Base-by-base conservation (phyloP, 2,329 filamentous ascomycete genomes). In the Nigrospora osmanthi region DNA sequence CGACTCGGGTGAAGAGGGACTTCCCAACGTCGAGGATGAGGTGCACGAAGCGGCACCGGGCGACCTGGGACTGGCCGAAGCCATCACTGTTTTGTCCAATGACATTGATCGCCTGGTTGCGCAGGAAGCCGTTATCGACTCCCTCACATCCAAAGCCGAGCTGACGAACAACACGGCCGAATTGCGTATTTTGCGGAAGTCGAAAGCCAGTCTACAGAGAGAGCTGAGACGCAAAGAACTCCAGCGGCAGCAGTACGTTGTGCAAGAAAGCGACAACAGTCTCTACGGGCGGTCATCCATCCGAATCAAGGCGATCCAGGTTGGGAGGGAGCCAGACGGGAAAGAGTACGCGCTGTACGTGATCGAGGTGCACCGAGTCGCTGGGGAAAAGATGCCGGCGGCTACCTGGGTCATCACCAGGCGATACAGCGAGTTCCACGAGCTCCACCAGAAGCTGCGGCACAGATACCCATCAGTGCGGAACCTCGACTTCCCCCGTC, bases 201-300 rank as follows among this genome's bases (percentile, higher is more conserved):
- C 89, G 1, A 95, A 93, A 63, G 84, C 89, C 31, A 98, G 93
- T 63, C 70, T 98, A 46, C 87, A 95, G 58, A 78, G 93, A 52
- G 93, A 98, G 63, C 89, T 97, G 44, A 80, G 89, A 46, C 82
- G 90, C 32, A 98, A 97, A 61, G 91, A 97, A 64, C 78, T 98
- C 58, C 93, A 98, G 62, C 80, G 90, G 43, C 93, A 95, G 63
- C 94, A 98, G 61, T 98, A 98, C 56, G 88, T 95, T 38, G 82
- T 97, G 9, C 93, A 98, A 65, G 93, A 98, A 65, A 96, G 89
- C 59, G 94, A 98, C 62, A 98, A 95, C 63, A 95, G 89, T 62
- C 73, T 98, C 19, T 97, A 95, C 58, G 93, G 93, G 3, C 86
- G 91, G 15, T 91, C 93, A 3, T 88, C 82, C 0, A 81, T 97